A percentile compares a stretch with the other conserved stretches of the same genome.
Conservation (phyloP, 2,329 filamentous ascomycete genomes). For the Xenoacremonium recifei region DNA sequence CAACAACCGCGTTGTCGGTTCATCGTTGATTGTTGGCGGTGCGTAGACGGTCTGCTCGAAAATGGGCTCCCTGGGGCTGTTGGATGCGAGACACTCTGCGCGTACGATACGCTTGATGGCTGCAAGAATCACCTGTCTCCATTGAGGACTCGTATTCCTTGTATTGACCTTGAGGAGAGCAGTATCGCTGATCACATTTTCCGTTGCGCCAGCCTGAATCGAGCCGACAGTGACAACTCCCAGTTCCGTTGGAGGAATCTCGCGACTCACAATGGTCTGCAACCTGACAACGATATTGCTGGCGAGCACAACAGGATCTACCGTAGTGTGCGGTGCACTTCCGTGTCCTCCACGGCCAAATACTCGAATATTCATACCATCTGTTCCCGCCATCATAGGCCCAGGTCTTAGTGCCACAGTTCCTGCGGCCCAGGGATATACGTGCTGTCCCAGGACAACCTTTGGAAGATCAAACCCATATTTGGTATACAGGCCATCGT, state of each 20-base stretch:
- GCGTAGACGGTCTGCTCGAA: constrained; percentile 1
- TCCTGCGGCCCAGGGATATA: constrained; percentile 31
- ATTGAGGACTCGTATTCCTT: constrained; percentile 30
- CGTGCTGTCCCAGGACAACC: constrained; percentile 36
- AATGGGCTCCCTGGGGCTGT: constrained; percentile 29
- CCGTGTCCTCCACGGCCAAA: constrained; percentile 44
- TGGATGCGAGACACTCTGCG: constrained; percentile 51
- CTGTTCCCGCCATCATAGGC: constrained; percentile 21
- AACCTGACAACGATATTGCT: constrained; percentile 36
- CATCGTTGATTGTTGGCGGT: constrained; percentile 1
- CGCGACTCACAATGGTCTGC: constrained; percentile 30
- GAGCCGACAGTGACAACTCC: constrained; percentile 44
- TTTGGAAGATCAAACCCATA: constrained; percentile 30
- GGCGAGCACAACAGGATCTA: constrained; percentile 48
- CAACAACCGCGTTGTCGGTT: not conserved
- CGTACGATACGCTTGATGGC: constrained; percentile 44
- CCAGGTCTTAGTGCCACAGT: constrained; percentile 25
- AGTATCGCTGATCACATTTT: constrained; percentile 45
- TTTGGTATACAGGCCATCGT: constrained; percentile 33
- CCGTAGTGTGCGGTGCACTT: constrained; percentile 38
- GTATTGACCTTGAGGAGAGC: constrained; percentile 41
- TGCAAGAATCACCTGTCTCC: constrained; percentile 32
- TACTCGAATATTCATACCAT: constrained; percentile 28
- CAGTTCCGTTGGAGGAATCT: constrained; percentile 33
- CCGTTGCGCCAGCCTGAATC: constrained; percentile 39